Conservation (phyloP, 1,284 basidiomycete genomes). For the Rugosomyces carneus region DNA sequence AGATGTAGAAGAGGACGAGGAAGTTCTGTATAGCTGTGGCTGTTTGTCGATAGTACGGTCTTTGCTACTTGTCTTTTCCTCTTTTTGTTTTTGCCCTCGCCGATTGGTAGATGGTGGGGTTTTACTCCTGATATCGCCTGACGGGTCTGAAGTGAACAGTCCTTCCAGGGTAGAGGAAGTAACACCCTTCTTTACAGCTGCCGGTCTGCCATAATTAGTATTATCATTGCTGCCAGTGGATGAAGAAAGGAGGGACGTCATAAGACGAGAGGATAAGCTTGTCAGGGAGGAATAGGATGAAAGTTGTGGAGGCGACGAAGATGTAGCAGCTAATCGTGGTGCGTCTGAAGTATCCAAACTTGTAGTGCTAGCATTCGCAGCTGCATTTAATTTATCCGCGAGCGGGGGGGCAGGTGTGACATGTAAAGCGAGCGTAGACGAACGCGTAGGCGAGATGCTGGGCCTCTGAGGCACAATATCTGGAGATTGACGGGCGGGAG, state of each 20-base stretch:
- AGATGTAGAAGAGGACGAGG: background rate
- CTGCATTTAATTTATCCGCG: slow-evolving; percentile 14
- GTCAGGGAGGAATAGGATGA: slow-evolving; percentile 26
- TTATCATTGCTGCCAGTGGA: no score
- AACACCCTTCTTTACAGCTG: background rate
- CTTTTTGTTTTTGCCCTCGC: no score
- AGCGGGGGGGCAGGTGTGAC: slow-evolving; percentile 15
- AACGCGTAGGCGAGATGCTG: slow-evolving; percentile 11
- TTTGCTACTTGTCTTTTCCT: no score
- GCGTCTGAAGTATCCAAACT: slow-evolving; percentile 12
- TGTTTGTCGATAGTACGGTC: background rate
- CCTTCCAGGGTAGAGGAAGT: slow-evolving; percentile 17
- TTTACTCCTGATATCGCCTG: no score
- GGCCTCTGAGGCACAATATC: background rate
- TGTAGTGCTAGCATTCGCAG: slow-evolving; percentile 12
- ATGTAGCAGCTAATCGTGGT: slow-evolving; percentile 8
- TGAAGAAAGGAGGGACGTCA: slow-evolving; percentile 19
- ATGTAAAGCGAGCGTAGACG: slow-evolving; percentile 15
- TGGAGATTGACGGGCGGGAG: background rate
- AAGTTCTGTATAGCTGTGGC: slow-evolving; percentile 7
- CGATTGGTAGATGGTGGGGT: no score
- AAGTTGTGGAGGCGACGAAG: slow-evolving; percentile 16
- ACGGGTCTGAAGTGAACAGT: slow-evolving; percentile 18
- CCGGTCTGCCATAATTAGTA: no score
- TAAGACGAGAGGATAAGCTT: slow-evolving; percentile 28